Base-by-base conservation (phyloP, 495 filamentous ascomycete species). In the Aspergillus kassunensis region DNA sequence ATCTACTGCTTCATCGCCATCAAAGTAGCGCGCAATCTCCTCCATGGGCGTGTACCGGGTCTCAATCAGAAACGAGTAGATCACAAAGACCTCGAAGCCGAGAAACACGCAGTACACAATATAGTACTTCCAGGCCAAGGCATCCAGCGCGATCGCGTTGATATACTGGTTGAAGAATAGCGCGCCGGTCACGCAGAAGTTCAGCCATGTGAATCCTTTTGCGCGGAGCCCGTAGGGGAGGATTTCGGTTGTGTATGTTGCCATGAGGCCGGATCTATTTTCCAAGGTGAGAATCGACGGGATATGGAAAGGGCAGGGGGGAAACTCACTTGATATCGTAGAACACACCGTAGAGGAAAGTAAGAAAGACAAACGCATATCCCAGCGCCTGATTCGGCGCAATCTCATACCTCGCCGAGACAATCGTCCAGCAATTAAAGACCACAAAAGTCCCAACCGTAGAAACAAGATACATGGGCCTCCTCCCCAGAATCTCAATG, bases 41-140 rank as follows among this genome's bases (percentile, higher is more conserved):
- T 47, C 44, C 44, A 47, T 47, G 27, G 44, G 44, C 19, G 44
- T 35, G 30, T 47, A 23, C 11, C 44, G 27, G 3, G 44, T 47
- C 29, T 47, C 44, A 9, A 47, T 47, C 3, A 35, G 44, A 30
- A 47, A 47, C 15, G 44, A 35, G 29, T 47, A 47, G 30, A 47
- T 47, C 4, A 47, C 44, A 8, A 35, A 47, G 9, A 35, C 44
- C 29, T 47, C 44, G 18, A 47, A 47, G 30, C 16, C 44, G 15
- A 46, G 29, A 18, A 46, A 46, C 4, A 46, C 44, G 29, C 44
- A 46, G 36, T 63, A 75, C 8, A 72, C 66, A 39, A 72, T 67
- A 42, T 72, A 74, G 42, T 71, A 72, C 40, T 61, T 64, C 71
- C 69, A 74, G 10, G 34, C 48, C 23, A 72, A 62, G 6, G 59